Evolutionary conservation across 305 asterid species (phyloP), one percentile per base, ranked within the genome.

Genomic region (Petunia hybrid): DNA sequence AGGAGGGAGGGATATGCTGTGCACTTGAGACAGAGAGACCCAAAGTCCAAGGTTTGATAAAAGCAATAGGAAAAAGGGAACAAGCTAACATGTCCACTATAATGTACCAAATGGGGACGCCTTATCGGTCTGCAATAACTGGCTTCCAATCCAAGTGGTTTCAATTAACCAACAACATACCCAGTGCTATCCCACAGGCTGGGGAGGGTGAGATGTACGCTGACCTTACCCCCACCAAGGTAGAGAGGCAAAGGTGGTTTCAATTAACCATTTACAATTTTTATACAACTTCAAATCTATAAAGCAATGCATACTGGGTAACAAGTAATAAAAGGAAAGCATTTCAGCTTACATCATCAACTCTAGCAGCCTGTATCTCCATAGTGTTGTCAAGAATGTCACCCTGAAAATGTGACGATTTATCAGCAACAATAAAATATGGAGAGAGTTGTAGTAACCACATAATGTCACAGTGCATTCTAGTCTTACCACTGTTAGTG

Each of bases 371-470:
- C 87, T 97, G 99, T 75, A 93, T 78, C 84, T 95, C 99, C 92
- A 84, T 89, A 83, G 99, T 90, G 89, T 97, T 97, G 95, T 95
- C 99, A 86, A 97, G 99, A 86, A 97, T 88, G 82, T 89, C 99
- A 82, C 99, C 99, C 99, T 97, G 84, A 80, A 91, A 87, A 83
- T 81, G 78, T 80, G 83, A 70, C 80, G 61, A 84, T 46, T 55
- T 85, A 61, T 82, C 56, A 48, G 76, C 59, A 82, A 22, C 76
- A 77, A 40, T 64, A 78, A 66, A 79, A 83, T 65, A 79, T 48
- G 74, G 48, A 81, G 68, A 76, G 36, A 75, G 61, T 51, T 51
- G 10, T 51, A 51, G 56, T 51, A 51, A 51, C 56, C 14, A 51
- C 10, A 51, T 51, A 51, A 8, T 51, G 56, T 51, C 56, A 51